Percentiles rank a stretch among this genome's conserved stretches.
Evolutionary conservation across 495 filamentous ascomycete genomes (phyloP).

Genomic region (Amphirosellinia nigrospora): DNA sequence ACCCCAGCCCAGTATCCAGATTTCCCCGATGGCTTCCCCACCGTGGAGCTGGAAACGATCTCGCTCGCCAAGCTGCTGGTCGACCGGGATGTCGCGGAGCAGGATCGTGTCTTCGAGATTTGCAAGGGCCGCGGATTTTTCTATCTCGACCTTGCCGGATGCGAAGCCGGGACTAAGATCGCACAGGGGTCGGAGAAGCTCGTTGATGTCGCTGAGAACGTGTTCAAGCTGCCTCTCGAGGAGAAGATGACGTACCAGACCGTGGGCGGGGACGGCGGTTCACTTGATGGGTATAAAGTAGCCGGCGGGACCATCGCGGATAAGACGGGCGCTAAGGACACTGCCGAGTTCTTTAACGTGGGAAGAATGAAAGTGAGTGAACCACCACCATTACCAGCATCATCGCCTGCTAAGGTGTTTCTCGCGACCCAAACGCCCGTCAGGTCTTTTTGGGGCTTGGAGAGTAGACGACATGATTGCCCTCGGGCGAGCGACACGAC

Average conservation of each 20-base stretch:
- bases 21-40: conserved; percentile 57
- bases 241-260: conserved; percentile 62
- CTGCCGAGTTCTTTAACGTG: conserved; percentile 71
- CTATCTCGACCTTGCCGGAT: conserved; percentile 61
- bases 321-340: conserved; percentile 58
- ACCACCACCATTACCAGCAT: no score
- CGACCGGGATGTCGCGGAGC: conserved; percentile 46
- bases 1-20: conserved; percentile 49
- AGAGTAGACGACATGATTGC: neutral
- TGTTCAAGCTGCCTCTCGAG: conserved; percentile 57
- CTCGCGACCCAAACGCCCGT: conserved; percentile 39
- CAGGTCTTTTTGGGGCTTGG: neutral
- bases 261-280: conserved; percentile 31
- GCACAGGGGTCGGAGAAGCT: conserved; percentile 53
- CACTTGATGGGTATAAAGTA: conserved; percentile 64
- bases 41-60: conserved; percentile 61
- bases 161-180: conserved; percentile 46
- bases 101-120: conserved; percentile 51
- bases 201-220: conserved; percentile 50
- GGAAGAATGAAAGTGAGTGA: conserved; percentile 31
- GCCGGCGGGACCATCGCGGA: conserved; percentile 59
- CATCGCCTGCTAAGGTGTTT: neutral
- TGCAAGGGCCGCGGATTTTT: conserved; percentile 67
- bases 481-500: neutral
- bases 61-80: conserved; percentile 55